These are phyloP conservation scores for Tolypocladium tundrense DNA, from an alignment of 2,329 filamentous ascomycete genomes.

Conservation along the genomic window DNA sequence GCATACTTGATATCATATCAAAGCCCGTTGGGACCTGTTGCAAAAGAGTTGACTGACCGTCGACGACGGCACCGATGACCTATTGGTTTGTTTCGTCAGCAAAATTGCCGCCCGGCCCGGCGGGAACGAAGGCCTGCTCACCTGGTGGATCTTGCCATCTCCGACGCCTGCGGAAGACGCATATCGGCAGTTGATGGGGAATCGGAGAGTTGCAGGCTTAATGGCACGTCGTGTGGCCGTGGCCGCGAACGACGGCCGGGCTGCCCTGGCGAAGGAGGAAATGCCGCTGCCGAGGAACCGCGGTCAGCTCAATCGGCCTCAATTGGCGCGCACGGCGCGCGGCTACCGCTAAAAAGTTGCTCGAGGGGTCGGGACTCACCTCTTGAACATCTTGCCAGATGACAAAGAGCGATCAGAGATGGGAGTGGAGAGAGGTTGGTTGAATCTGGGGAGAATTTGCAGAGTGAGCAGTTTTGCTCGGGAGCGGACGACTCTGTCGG, in stretches of 20 bases:
- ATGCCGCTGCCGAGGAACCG: constrained; percentile 45
- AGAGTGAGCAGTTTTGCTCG: constrained; percentile 39
- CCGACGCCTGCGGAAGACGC: constrained; percentile 48
- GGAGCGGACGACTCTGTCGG: constrained; percentile 30
- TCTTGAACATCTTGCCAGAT: constrained; percentile 76
- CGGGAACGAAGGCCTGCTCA: constrained; percentile 23
- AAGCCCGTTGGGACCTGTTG: background rate
- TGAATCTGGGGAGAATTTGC: constrained; percentile 38
- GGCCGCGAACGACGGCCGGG: constrained; percentile 50
- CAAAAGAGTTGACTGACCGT: constrained; percentile 56
- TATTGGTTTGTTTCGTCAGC: constrained; percentile 48
- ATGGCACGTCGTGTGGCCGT: constrained; percentile 46
- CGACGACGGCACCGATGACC: constrained; percentile 98
- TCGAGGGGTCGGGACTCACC: constrained; percentile 43
- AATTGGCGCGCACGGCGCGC: constrained; percentile 27
- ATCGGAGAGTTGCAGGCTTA: constrained; percentile 45
- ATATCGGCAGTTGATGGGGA: constrained; percentile 45
- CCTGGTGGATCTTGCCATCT: constrained; percentile 61
- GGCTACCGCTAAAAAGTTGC: constrained; percentile 15
- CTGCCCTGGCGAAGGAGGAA: constrained; percentile 53
- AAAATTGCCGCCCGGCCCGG: constrained; percentile 2
- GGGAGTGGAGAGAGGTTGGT: constrained; percentile 47
- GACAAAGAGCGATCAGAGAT: constrained; percentile 53
- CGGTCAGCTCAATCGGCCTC: constrained; percentile 36
- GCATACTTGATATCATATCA: background rate